Base-by-base conservation (phyloP, 2,329 filamentous ascomycete species). In the Epichloe sp. region DNA sequence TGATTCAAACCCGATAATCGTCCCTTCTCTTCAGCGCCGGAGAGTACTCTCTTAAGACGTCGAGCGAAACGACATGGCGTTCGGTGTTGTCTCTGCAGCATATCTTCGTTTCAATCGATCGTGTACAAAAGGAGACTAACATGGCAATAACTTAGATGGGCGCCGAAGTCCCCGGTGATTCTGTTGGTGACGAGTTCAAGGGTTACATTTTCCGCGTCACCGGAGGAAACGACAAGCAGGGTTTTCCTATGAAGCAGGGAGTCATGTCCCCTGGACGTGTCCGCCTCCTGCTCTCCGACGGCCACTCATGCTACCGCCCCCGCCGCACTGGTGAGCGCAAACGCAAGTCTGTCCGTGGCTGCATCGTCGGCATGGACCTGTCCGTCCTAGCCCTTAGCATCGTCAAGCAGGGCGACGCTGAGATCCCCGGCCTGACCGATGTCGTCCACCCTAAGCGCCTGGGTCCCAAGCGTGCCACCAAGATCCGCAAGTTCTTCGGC, bases 241-340 rank as follows among this genome's bases (percentile, higher is more conserved):
- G 93, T 80, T 98, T 98, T 84, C 93, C 93, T 66, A 98, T 98
- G 93, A 98, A 98, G 89, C 94, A 98, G 85, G 93, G 93, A 82
- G 87, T 95, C 73, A 91, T 98, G 82, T 87, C 95, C 95, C 75
- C 93, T 67, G 93, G 88, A 73, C 93, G 93, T 93, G 93, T 96
- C 77, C 86, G 88, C 65, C 89, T 98, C 63, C 86, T 98, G 68
- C 88, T 98, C 70, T 71, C 85, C 71, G 89, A 95, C 52, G 93
- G 93, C 73, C 93, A 97, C 87, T 93, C 88, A 65, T 98, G 93
- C 88, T 98, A 97, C 85, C 91, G 93, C 71, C 83, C 91, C 71
- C 91, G 93, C 77, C 90, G 93, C 72, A 87, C 85, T 63, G 93
- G 93, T 73, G 93, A 98, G 86, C 88, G 93, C 79, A 97, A 95